Percentiles rank a stretch among this genome's conserved stretches.
Conservation (phyloP, 805 yeast species). For the Teunomyces tritomae region DNA sequence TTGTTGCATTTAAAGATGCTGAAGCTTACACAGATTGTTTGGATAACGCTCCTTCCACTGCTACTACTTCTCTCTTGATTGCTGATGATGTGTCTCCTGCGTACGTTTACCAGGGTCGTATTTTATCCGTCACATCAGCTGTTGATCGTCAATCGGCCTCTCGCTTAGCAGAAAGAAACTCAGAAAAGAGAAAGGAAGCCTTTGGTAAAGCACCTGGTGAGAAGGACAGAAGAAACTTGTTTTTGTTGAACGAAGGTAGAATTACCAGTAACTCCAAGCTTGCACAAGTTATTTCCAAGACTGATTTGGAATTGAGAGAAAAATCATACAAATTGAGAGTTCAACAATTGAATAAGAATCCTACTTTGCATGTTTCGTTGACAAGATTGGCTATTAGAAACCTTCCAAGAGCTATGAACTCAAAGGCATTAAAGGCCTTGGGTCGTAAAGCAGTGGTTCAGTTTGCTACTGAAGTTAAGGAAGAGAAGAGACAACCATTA, state of each 20-base stretch:
- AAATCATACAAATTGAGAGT: constrained; percentile 83
- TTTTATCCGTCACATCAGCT: constrained; percentile 77
- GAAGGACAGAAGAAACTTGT: constrained; percentile 81
- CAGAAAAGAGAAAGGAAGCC: constrained; percentile 66
- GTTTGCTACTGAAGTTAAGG: constrained; percentile 86
- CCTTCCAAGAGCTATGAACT: constrained; percentile 87
- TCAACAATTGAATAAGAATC: constrained; percentile 86
- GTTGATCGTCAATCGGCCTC: constrained; percentile 85
- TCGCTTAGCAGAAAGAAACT: constrained; percentile 67
- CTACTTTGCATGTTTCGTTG: constrained; percentile 86
- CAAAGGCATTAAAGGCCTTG: constrained; percentile 82
- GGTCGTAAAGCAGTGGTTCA: constrained; percentile 94
- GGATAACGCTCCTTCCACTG: constrained; percentile 71
- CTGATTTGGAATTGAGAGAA: constrained; percentile 85
- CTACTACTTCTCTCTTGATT: constrained; percentile 63
- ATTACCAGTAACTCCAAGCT: constrained; percentile 77
- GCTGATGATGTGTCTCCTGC: constrained; percentile 90
- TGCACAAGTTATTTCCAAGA: constrained; percentile 60
- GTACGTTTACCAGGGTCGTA: constrained; percentile 91
- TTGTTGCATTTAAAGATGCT: constrained; percentile 74
- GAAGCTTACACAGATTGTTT: constrained; percentile 68
- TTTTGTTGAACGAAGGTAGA: constrained; percentile 90
- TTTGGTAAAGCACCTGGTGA: constrained; percentile 79
- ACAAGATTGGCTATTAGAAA: constrained; percentile 94
- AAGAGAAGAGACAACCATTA: constrained; percentile 72